Conservation (phyloP, 2,329 filamentous ascomycete genomes). For the Colletotrichum sp. region DNA sequence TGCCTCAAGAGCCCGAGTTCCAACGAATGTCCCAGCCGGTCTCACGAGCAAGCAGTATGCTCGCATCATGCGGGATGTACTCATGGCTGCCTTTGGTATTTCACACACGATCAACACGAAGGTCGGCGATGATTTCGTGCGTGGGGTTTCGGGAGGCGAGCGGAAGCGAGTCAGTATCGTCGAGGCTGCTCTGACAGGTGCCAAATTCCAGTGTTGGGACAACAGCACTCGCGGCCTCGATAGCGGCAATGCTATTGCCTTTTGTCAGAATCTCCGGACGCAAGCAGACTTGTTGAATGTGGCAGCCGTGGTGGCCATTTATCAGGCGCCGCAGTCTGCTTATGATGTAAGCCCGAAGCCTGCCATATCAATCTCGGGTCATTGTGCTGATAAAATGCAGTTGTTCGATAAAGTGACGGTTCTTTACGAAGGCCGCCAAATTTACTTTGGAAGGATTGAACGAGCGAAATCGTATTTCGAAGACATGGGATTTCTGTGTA, state of each 20-base stretch:
- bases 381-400: neutral
- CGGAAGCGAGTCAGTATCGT: slow-evolving; percentile 42
- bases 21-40: slow-evolving; percentile 50
- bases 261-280: slow-evolving; percentile 56
- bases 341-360: slow-evolving; percentile 16
- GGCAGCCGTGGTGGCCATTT: slow-evolving; percentile 22
- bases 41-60: slow-evolving; percentile 46
- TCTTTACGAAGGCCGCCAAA: slow-evolving; percentile 70
- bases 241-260: slow-evolving; percentile 57
- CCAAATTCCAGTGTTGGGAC: slow-evolving; percentile 32
- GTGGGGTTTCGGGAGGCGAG: slow-evolving; percentile 33
- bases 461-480: slow-evolving; percentile 67
- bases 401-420: slow-evolving; percentile 69
- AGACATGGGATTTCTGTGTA: slow-evolving; percentile 57
- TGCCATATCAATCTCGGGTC: too few species aligned
- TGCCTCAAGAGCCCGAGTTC: slow-evolving; percentile 59
- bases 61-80: slow-evolving; percentile 54
- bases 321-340: slow-evolving; percentile 25
- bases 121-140: slow-evolving; percentile 24
- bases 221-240: slow-evolving; percentile 35
- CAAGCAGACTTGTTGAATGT: slow-evolving; percentile 36
- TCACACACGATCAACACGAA: slow-evolving; percentile 22
- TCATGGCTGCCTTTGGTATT: slow-evolving; percentile 51
- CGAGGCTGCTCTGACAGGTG: slow-evolving; percentile 23
- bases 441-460: slow-evolving; percentile 66